Percentiles rank a stretch among this genome's conserved stretches.
Conservation (phyloP, 306 rosid species). For the Benincasa hispida region DNA sequence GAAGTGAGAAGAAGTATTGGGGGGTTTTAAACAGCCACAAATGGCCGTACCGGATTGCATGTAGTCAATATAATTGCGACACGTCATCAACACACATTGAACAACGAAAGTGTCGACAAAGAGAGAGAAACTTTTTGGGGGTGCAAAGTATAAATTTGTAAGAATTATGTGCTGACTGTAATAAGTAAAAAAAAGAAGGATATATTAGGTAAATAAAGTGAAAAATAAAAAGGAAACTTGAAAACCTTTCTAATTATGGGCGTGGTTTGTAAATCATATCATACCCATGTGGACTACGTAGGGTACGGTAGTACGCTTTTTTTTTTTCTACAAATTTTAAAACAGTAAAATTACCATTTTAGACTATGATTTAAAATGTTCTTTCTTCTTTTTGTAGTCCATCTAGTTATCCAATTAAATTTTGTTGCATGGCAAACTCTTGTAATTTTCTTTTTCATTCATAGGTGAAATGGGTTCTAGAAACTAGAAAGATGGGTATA, state of each 20-base stretch:
- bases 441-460: too few relatives aligned
- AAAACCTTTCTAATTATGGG: background rate
- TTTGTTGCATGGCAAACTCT: too few relatives aligned
- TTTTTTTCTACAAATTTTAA: too few relatives aligned
- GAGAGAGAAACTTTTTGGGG: background rate
- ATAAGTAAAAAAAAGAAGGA: background rate
- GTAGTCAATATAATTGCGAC: background rate
- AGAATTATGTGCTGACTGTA: background rate
- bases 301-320: too few relatives aligned
- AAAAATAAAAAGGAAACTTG: background rate
- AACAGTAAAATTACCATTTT: too few relatives aligned
- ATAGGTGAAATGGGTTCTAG: too few relatives aligned
- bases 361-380: too few relatives aligned
- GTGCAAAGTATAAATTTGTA: background rate
- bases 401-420: too few relatives aligned
- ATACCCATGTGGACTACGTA: background rate
- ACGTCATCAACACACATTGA: background rate
- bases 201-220: background rate
- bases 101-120: background rate
- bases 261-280: background rate
- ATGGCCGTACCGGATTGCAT: background rate
- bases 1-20: background rate
- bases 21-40: slow-evolving; percentile 3
- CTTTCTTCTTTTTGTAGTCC: too few relatives aligned
- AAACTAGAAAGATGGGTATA: too few relatives aligned